Evolutionary conservation across 176 grass and related monocot genomes (phyloP).

Genomic region (Oryza coarctata): DNA sequence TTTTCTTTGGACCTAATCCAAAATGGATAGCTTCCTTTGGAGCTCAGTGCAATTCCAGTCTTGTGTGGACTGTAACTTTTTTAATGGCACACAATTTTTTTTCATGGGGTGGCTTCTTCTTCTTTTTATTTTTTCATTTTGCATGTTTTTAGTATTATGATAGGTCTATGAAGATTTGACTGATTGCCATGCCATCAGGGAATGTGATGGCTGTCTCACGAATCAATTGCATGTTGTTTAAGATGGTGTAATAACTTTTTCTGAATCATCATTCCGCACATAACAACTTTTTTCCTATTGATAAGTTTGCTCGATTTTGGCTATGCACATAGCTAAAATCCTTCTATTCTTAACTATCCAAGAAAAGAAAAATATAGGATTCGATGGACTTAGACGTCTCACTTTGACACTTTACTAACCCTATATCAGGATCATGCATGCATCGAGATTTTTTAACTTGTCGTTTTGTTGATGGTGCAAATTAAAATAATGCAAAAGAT

Average conservation of each 20-base stretch:
- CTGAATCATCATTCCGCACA: not conserved
- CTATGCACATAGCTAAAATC: too few relatives aligned
- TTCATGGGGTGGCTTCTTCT: not conserved
- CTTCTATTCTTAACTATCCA: not conserved
- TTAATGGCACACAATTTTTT: not conserved
- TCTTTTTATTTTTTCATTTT: not conserved
- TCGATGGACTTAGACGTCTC: not conserved
- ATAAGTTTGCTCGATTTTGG: not conserved
- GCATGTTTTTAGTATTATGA: not conserved
- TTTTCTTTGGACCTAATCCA: conserved; percentile 51
- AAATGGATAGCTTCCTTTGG: conserved; percentile 29
- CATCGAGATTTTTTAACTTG: not conserved
- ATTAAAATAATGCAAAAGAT: not conserved
- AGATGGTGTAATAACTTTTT: not conserved
- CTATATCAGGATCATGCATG: not conserved
- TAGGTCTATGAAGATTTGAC: not conserved
- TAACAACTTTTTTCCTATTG: not conserved
- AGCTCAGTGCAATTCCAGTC: not conserved
- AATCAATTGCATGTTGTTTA: not conserved
- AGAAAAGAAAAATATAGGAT: not conserved
- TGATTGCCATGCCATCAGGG: not conserved
- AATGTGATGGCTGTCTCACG: not conserved
- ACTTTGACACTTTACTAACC: not conserved
- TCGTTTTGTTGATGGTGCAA: not conserved
- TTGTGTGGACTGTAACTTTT: not conserved